phyloP scores from a whole-genome alignment of 2,329 filamentous ascomycete genomes.

The Elsinoe australis region DNA sequence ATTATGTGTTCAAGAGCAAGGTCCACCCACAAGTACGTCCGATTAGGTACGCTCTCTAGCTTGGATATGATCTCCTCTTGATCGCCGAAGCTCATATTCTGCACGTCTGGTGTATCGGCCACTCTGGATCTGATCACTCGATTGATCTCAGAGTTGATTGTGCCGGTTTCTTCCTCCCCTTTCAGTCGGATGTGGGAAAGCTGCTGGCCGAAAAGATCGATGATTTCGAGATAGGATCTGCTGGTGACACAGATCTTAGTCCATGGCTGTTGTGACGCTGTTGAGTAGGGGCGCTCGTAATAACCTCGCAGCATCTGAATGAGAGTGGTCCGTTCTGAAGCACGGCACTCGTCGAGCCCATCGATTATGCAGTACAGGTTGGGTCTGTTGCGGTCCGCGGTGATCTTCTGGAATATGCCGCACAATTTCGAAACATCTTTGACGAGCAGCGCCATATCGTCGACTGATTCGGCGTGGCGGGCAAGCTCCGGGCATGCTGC shows the following conservation, averaged over 20 bases:
- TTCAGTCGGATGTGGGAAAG: constrained; percentile 12
- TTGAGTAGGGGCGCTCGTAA: too few relatives aligned
- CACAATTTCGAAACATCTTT: constrained; percentile 21
- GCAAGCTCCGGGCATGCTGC: constrained; percentile 25
- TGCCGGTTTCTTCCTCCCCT: constrained; percentile 20
- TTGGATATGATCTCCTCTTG: neutral
- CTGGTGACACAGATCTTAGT: constrained; percentile 21
- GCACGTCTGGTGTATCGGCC: too few relatives aligned
- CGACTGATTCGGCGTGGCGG: constrained; percentile 13
- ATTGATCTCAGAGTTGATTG: constrained; percentile 16
- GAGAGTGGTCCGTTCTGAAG: constrained; percentile 18
- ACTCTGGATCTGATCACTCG: constrained; percentile 3
- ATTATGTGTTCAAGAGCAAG: constrained; percentile 4
- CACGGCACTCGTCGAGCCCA: constrained; percentile 25
- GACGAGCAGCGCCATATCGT: constrained; percentile 24
- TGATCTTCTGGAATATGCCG: constrained; percentile 18
- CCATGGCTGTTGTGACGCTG: too few relatives aligned
- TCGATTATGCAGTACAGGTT: constrained; percentile 24
- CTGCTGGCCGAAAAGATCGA: neutral
- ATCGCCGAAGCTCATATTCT: neutral
- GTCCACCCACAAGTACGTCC: constrained; percentile 9
- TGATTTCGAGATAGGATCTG: constrained; percentile 18
- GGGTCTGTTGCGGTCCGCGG: constrained; percentile 14
- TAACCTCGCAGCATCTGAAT: constrained; percentile 24
- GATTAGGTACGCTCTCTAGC: neutral